Evolutionary conservation across 805 yeast species (phyloP), one percentile per base, ranked within the genome.

Genomic region (Barnettozyma pratensis): DNA sequence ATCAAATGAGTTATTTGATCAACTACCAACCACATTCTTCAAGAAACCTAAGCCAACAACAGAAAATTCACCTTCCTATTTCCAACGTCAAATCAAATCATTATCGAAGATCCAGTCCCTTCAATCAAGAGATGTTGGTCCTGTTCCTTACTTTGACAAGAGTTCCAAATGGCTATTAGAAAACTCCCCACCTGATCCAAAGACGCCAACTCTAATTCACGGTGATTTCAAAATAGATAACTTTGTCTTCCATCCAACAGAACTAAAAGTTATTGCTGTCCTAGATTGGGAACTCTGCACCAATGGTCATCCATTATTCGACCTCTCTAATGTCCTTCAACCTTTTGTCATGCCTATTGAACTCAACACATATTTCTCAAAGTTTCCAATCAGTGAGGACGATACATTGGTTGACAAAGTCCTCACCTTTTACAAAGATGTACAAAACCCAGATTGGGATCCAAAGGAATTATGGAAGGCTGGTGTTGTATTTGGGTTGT

Each of bases 211-310:
- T 3, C 68, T 81, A 48, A 78, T 81, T 37, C 87, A 81, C 54
- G 87, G 91, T 40, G 81, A 82, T 67, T 74, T 76, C 73, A 77
- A 81, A 67, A 70, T 77, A 57, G 84, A 85, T 70, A 73, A 85
- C 66, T 69, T 85, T 53, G 73, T 85, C 34, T 76, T 76, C 66
- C 75, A 83, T 63, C 80, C 80, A 54, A 73, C 72, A 1, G 69
- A 72, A 41, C 73, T 74, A 25, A 60, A 62, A 40, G 78, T 80
- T 3, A 64, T 75, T 43, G 84, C 85, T 0, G 76, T 81, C 3
- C 66, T 81, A 39, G 86, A 81, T 58, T 81, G 87, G 87, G 87
- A 81, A 58, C 64, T 81, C 37, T 79, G 84, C 53, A 81, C 86
- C 0, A 67, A 77, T 49, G 87, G 87, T 0, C 83, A 80, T 54